A percentile compares a stretch with the other conserved stretches of the same genome.
Evolutionary conservation across 1,139 yeast genomes (phyloP).

Genomic region (Scheffersomyces illinoinensis): DNA sequence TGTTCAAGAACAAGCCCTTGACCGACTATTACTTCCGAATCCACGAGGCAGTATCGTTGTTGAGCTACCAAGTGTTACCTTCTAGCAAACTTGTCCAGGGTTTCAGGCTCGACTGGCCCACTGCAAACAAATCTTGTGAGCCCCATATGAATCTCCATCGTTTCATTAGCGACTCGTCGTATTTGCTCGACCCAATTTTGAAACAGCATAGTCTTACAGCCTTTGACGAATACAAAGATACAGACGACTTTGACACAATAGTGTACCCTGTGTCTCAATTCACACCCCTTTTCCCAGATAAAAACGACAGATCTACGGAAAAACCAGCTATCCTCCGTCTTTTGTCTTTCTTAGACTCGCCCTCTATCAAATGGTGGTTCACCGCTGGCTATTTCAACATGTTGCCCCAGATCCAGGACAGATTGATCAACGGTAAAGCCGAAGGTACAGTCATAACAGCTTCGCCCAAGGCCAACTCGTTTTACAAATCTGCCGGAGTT

Average conservation of each 20-base stretch:
- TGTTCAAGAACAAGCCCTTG: conserved; percentile 58
- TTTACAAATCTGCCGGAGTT: conserved; percentile 80
- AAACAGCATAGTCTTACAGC: conserved; percentile 39
- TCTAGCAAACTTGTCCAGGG: conserved; percentile 42
- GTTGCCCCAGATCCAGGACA: conserved; percentile 70
- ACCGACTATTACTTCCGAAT: conserved; percentile 73
- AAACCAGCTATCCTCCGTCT: conserved; percentile 66
- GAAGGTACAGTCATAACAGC: conserved; percentile 82
- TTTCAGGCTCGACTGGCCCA: conserved; percentile 74
- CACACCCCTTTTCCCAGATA: conserved; percentile 69
- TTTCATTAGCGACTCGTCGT: conserved; percentile 62
- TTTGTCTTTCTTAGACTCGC: conserved; percentile 57
- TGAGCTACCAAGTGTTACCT: conserved; percentile 69
- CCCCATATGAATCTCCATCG: conserved; percentile 62
- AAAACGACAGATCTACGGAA: conserved; percentile 70
- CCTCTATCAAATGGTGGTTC: conserved; percentile 72
- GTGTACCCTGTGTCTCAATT: conserved; percentile 93
- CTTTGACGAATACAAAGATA: conserved; percentile 35
- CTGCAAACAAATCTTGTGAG: conserved; percentile 67
- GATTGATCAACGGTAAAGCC: conserved; percentile 61
- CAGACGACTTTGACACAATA: conserved; percentile 53
- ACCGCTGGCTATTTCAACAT: conserved; percentile 98
- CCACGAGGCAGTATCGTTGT: conserved; percentile 62
- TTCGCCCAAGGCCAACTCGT: conserved; percentile 90
- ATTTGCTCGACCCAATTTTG: conserved; percentile 57